A percentile compares a stretch with the other conserved stretches of the same genome.
phyloP scores from a whole-genome alignment of 2,329 filamentous ascomycete species.

The Phaeosphaeriaceae sp. region DNA sequence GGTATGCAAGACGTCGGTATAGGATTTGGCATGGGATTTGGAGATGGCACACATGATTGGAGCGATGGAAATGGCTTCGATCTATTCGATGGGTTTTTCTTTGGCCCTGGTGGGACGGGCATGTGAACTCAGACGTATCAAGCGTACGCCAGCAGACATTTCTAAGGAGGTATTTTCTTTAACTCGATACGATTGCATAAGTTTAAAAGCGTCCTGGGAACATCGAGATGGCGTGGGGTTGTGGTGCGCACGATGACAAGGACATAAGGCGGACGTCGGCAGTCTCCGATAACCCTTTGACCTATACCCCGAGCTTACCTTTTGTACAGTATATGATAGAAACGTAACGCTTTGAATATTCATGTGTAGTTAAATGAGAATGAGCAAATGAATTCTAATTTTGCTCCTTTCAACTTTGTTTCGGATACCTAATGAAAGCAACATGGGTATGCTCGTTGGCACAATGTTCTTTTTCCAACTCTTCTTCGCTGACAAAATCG shows the following conservation, averaged over 20 bases:
- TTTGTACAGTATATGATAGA: not conserved
- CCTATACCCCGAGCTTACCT: not conserved
- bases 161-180: not conserved
- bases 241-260: not conserved
- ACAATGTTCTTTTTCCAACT: not conserved
- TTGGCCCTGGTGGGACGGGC: slow-evolving; percentile 30
- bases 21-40: slow-evolving; percentile 57
- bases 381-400: too few relatives aligned
- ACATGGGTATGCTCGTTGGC: slow-evolving; percentile 4
- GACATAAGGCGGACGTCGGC: slow-evolving; percentile 3
- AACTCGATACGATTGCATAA: slow-evolving; percentile 7
- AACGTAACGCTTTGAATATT: too few relatives aligned
- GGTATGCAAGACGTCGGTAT: slow-evolving; percentile 66
- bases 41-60: slow-evolving; percentile 64
- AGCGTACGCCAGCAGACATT: too few relatives aligned
- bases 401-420: too few relatives aligned
- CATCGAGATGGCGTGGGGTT: not conserved
- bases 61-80: slow-evolving; percentile 52
- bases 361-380: too few relatives aligned
- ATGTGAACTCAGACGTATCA: slow-evolving; percentile 16
- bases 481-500: slow-evolving; percentile 7
- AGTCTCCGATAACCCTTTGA: slow-evolving; percentile 4
- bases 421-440: slow-evolving; percentile 2
- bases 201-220: not conserved
- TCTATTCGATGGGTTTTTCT: slow-evolving; percentile 69